Conservation (phyloP, 305 asterid genomes). For the Fraxinus floribunda region DNA sequence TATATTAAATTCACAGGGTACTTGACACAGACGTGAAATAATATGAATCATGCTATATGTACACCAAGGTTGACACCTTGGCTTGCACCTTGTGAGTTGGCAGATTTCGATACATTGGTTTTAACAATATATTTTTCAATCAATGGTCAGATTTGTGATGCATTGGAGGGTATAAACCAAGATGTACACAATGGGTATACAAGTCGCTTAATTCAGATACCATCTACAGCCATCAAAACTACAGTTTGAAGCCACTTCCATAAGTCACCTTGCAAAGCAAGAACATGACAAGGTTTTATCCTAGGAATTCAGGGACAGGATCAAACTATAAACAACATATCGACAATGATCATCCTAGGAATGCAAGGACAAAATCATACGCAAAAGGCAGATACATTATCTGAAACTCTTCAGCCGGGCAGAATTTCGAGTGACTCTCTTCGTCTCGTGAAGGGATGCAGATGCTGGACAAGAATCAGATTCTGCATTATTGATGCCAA, state of each 20-base stretch:
- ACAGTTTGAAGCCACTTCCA: background rate
- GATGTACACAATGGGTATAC: no score
- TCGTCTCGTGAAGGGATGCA: background rate
- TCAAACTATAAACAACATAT: background rate
- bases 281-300: background rate
- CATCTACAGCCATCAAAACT: background rate
- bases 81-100: no score
- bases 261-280: background rate
- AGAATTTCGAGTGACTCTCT: background rate
- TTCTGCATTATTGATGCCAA: conserved; percentile 20
- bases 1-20: background rate
- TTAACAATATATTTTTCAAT: no score
- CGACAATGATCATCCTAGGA: background rate
- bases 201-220: background rate
- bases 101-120: no score
- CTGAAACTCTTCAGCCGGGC: conserved; percentile 20
- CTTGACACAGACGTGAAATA: background rate
- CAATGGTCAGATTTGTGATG: no score
- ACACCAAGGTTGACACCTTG: no score
- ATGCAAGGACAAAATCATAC: background rate
- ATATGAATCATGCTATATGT: no score
- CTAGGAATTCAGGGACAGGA: background rate
- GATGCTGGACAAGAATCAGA: conserved; percentile 27
- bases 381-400: background rate
- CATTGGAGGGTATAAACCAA: no score